Percentiles rank a stretch among this genome's conserved stretches.
These are phyloP conservation scores for Exophiala xenobiotica DNA, from an alignment of 2,329 filamentous ascomycete species.

Conservation along the genomic window DNA sequence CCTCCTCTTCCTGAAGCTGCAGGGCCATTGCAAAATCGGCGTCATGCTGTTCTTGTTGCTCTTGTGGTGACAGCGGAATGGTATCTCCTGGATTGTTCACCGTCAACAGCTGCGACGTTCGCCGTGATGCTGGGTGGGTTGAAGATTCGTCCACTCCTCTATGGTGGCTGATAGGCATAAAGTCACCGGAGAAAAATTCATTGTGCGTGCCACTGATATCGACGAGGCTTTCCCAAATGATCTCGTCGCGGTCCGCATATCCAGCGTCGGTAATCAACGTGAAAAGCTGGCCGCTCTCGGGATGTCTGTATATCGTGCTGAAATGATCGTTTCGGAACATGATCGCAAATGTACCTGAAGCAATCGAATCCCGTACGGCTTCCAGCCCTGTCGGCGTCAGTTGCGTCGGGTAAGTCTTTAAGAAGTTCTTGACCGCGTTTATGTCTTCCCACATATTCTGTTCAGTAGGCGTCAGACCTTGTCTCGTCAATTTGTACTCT, in stretches of 20 bases:
- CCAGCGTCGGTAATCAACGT: conserved; percentile 91
- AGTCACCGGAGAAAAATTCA: conserved; percentile 87
- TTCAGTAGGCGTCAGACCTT: conserved; percentile 68
- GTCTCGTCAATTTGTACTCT: conserved; percentile 69
- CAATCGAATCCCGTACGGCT: conserved; percentile 67
- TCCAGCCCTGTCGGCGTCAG: conserved; percentile 78
- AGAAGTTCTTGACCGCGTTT: conserved; percentile 76
- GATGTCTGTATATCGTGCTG: conserved; percentile 87
- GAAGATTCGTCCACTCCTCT: conserved; percentile 11
- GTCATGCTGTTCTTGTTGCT: conserved; percentile 69
- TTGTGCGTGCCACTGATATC: conserved; percentile 82
- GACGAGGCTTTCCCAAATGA: conserved; percentile 92
- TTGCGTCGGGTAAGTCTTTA: conserved; percentile 78
- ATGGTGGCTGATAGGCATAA: conserved; percentile 71
- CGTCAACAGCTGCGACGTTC: conserved; percentile 20
- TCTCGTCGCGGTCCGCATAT: conserved; percentile 81
- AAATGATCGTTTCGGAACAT: conserved; percentile 98
- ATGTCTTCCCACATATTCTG: conserved; percentile 81
- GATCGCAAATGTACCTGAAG: conserved; percentile 79
- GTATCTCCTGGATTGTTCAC: conserved; percentile 7
- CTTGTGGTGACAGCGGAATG: conserved; percentile 41
- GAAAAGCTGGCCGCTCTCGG: conserved; percentile 70
- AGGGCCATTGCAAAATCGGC: conserved; percentile 79
- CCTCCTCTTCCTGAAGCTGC: conserved; percentile 92
- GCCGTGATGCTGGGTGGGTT: conserved; percentile 21